These are phyloP conservation scores for Lagenidium giganteum DNA, from an alignment of 352 stramenopile genomes.

Conservation along the genomic window DNA sequence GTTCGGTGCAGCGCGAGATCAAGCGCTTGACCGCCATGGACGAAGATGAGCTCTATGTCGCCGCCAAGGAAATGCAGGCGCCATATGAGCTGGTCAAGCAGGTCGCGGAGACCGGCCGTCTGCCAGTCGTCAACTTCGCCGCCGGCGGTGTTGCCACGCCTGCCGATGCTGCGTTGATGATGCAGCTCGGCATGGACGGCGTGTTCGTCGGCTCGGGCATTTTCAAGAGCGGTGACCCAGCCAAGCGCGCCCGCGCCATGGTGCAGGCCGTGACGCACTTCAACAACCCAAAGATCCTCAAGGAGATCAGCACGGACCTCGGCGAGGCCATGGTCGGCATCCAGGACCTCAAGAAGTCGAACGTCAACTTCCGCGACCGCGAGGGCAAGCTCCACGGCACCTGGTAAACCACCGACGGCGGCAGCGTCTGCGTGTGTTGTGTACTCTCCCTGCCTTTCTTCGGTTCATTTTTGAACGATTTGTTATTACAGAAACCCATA, in stretches of 20 bases:
- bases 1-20: constrained; percentile 90
- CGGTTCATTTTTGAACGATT: no score
- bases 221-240: constrained; percentile 96
- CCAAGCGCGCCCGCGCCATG: constrained; percentile 89
- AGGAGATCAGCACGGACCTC: constrained; percentile 93
- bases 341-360: constrained; percentile 92
- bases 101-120: constrained; percentile 84
- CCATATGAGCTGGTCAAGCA: constrained; percentile 93
- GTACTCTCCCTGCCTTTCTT: no score
- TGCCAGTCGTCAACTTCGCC: constrained; percentile 98
- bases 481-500: no score
- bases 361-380: constrained; percentile 95
- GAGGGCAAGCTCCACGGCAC: constrained; percentile 79
- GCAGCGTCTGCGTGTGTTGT: no score
- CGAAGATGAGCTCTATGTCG: constrained; percentile 95
- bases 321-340: constrained; percentile 96
- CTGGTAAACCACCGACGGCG: no score
- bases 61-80: constrained; percentile 92
- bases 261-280: constrained; percentile 95
- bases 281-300: constrained; percentile 94
- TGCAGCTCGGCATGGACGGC: constrained; percentile 98
- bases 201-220: constrained; percentile 98
- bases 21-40: constrained; percentile 85
- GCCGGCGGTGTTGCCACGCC: constrained; percentile 97
- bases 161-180: constrained; percentile 97